Conservation (phyloP, 1,284 basidiomycete genomes). For the Moesziomyces parantarcticus region DNA sequence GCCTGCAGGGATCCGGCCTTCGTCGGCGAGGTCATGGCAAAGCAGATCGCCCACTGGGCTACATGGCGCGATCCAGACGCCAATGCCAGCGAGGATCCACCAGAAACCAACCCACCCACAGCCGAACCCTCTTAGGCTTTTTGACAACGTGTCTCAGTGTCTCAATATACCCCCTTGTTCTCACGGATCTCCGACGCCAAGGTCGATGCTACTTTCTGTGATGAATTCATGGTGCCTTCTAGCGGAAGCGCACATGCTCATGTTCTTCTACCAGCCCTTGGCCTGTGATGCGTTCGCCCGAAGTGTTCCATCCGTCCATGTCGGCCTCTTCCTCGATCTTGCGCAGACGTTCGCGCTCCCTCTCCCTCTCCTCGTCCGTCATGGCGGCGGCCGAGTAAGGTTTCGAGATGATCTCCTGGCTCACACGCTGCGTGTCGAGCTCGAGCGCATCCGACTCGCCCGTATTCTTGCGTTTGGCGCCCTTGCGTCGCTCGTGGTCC, state of each 20-base stretch:
- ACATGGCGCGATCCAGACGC: constrained; percentile 54
- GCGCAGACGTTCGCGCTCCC: constrained; percentile 38
- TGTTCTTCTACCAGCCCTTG: constrained; percentile 44
- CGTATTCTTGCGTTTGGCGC: constrained; percentile 18
- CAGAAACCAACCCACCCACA: not conserved
- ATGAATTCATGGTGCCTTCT: not conserved
- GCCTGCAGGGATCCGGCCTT: constrained; percentile 54
- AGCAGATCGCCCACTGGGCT: constrained; percentile 61
- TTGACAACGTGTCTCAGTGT: not conserved
- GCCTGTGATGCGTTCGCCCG: constrained; percentile 38
- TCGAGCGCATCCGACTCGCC: constrained; percentile 43
- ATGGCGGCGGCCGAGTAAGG: constrained; percentile 1
- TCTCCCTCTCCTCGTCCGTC: constrained; percentile 28
- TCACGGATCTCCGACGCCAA: not conserved
- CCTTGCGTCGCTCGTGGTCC: constrained; percentile 24
- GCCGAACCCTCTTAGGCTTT: not conserved
- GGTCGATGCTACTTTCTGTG: not conserved
- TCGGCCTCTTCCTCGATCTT: constrained; percentile 53
- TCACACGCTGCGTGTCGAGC: constrained; percentile 41
- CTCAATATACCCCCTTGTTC: not conserved
- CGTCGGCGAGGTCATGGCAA: constrained; percentile 55
- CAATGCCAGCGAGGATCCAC: not conserved
- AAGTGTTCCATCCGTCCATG: constrained; percentile 48
- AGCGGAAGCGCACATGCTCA: constrained; percentile 20
- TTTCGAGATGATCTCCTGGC: constrained; percentile 30